These are phyloP conservation scores for Lenwebbia sp. DNA, from an alignment of 345 rosid genomes.

Conservation along the genomic window DNA sequence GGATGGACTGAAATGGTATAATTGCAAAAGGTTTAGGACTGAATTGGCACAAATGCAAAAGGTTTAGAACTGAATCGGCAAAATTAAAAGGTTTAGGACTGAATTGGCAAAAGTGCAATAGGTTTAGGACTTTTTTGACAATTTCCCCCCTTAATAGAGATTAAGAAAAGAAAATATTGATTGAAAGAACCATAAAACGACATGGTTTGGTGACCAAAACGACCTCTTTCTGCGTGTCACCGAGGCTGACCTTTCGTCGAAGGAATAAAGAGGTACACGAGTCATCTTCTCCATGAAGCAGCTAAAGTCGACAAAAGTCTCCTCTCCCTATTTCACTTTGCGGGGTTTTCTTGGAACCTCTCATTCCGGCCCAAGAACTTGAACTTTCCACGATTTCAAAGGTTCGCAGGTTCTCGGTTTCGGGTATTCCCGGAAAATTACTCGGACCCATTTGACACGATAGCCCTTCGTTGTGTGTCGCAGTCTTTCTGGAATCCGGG, in stretches of 20 bases:
- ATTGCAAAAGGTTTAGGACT: no score
- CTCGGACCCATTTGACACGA: background rate
- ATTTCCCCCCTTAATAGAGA: no score
- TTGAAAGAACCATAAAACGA: background rate
- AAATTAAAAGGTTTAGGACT: no score
- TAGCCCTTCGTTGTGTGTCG: background rate
- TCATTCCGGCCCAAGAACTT: background rate
- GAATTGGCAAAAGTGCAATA: no score
- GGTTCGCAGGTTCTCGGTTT: background rate
- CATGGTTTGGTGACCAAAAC: background rate
- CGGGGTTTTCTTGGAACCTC: background rate
- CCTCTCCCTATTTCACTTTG: background rate
- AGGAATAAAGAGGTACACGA: background rate
- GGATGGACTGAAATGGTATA: no score
- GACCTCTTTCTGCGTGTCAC: background rate
- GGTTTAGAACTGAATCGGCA: no score
- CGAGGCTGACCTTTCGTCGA: background rate
- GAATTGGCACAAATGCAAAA: no score
- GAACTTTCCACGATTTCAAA: background rate
- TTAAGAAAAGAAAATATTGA: background rate
- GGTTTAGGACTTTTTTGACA: no score
- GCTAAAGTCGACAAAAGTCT: background rate
- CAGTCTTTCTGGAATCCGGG: background rate
- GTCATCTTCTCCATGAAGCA: background rate
- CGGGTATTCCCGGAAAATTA: background rate